Percentiles rank a stretch among this genome's conserved stretches.
Evolutionary conservation across 345 rosid genomes (phyloP).

Genomic region (Pistacia integerrima): DNA sequence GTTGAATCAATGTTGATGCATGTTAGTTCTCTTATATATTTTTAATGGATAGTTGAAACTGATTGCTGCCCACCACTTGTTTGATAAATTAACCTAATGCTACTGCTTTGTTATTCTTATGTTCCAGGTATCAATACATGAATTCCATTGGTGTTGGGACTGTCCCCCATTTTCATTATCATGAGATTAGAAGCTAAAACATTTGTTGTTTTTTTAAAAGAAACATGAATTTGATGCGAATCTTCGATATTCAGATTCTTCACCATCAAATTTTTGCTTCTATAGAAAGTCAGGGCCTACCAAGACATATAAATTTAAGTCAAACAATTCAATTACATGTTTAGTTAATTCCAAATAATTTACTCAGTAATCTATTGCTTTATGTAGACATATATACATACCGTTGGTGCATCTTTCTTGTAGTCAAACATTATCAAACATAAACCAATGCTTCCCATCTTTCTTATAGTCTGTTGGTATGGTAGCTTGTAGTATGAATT

Average conservation of each 20-base stretch:
- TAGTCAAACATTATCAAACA: slow-evolving; percentile 40
- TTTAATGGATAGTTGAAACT: too few relatives aligned
- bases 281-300: slow-evolving; percentile 75
- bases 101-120: slow-evolving; percentile 41
- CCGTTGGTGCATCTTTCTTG: slow-evolving; percentile 66
- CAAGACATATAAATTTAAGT: neutral
- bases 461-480: slow-evolving; percentile 38
- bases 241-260: slow-evolving; percentile 53
- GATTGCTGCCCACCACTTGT: too few relatives aligned
- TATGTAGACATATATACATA: slow-evolving; percentile 25
- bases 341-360: neutral
- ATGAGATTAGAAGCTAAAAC: slow-evolving; percentile 52
- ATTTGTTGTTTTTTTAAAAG: slow-evolving; percentile 50
- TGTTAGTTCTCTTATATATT: too few relatives aligned
- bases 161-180: slow-evolving; percentile 53
- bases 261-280: slow-evolving; percentile 50
- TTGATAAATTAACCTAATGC: too few relatives aligned
- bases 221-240: slow-evolving; percentile 73
- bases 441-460: slow-evolving; percentile 62
- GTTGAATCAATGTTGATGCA: too few relatives aligned
- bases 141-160: slow-evolving; percentile 94
- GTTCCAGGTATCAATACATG: slow-evolving; percentile 66
- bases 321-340: neutral
- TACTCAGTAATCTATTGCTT: too few relatives aligned
- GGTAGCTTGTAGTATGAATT: too few relatives aligned